Base-by-base conservation (phyloP, 2,329 filamentous ascomycete genomes). In the Talaromyces sp. region DNA sequence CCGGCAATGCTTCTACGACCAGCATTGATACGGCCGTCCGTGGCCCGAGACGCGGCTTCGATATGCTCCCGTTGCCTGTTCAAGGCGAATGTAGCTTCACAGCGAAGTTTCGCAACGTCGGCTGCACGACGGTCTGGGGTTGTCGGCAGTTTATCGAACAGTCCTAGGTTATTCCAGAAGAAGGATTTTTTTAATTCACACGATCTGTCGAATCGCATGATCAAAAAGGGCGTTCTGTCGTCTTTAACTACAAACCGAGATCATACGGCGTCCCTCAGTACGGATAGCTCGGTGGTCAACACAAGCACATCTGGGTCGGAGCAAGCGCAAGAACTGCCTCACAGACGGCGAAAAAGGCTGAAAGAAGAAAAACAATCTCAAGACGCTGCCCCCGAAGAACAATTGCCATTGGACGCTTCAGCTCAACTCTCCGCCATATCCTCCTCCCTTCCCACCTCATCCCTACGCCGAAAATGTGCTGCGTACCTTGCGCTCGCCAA, bases 401-500 rank as follows among this genome's bases (percentile, higher is more conserved):
- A 21, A 68, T 65, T 83, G 5, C 80, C 84, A 7, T 81, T 76
- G 17, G 84, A 87, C 72, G 84, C 84, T 13, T 86, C 84, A 0
- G 81, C 83, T 21, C 80, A 79, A 61, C 73, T 87, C 40, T 83
- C 84, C 6, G 78, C 76, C 43, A 71, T 83, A 55, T 84, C 84
- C 6, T 80, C 81, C 11, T 71, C 77, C 21, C 80, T 85, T 56
- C 83, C 84, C 10, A 74, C 77, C 33, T 74, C 79, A 53, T 85
- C 84, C 21, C 64, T 85, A 43, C 80, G 81, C 61, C 89, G 91
- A 58, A 81, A 84, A 57, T 70, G 94, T 63, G 89, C 91, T 21
- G 86, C 90, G 31, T 91, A 91, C 67, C 86, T 99, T 62, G 89
- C 94, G 25, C 86, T 99, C 64, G 89, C 92, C n/a, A 99, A 99